These are phyloP conservation scores for Mycosphaerella sp. DNA, from an alignment of 2,329 filamentous ascomycete species.

Conservation along the genomic window DNA sequence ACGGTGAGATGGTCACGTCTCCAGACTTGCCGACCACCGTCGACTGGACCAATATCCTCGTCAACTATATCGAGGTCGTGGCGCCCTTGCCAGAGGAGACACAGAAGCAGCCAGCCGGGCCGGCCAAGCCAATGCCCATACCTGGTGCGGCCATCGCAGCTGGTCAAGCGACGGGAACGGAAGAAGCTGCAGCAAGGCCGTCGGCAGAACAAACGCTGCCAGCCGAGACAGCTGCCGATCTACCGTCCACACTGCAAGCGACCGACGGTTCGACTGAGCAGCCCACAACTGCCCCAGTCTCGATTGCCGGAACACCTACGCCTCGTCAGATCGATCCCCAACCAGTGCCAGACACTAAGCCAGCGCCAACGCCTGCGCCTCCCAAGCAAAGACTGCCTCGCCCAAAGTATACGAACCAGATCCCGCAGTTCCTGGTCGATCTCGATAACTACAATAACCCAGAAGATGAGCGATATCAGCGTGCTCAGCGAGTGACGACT, in stretches of 20 bases:
- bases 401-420: conserved; percentile 61
- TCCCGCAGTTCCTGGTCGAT: conserved; percentile 81
- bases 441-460: conserved; percentile 54
- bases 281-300: conserved; percentile 9
- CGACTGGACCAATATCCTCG: conserved; percentile 94
- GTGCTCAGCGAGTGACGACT: conserved; percentile 67
- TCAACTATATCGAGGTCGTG: conserved; percentile 91
- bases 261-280: conserved; percentile 18
- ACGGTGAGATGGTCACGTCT: conserved; percentile 87
- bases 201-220: conserved; percentile 40
- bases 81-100: conserved; percentile 23
- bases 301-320: conserved; percentile 10
- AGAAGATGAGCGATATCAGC: conserved; percentile 71
- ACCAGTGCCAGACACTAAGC: conserved; percentile 10
- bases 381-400: conserved; percentile 37
- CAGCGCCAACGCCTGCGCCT: conserved; percentile 18
- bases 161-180: conserved; percentile 21
- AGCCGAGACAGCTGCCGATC: conserved; percentile 23
- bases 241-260: conserved; percentile 18
- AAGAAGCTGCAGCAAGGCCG: conserved; percentile 45
- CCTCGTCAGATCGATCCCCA: conserved; percentile 9
- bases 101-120: conserved; percentile 25
- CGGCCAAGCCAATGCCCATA: conserved; percentile 30
- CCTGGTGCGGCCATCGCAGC: conserved; percentile 27
- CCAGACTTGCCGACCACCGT: conserved; percentile 86